phyloP scores from a whole-genome alignment of 1,284 basidiomycete species.

The Cutaneotrichosporon sp. region DNA sequence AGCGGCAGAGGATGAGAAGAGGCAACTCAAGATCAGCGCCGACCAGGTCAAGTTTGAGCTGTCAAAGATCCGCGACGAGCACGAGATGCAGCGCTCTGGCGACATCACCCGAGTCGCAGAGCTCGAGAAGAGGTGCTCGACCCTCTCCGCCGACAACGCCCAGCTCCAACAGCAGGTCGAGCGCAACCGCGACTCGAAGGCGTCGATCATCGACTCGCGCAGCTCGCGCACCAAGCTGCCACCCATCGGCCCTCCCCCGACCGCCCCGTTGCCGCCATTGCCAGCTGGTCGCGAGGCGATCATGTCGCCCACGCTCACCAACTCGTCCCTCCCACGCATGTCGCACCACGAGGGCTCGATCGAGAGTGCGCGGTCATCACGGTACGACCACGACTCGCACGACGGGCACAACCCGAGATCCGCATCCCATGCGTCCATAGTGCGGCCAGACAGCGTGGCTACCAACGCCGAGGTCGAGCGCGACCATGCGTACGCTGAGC shows the following conservation, averaged over 20 bases:
- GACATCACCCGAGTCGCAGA: conserved; percentile 38
- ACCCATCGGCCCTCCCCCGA: conserved; percentile 48
- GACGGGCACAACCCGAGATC: conserved; percentile 16
- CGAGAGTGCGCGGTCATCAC: conserved; percentile 22
- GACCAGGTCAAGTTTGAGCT: conserved; percentile 49
- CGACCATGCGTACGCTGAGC: conserved; percentile 23
- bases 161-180: conserved; percentile 31
- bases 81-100: conserved; percentile 35
- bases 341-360: conserved; percentile 23
- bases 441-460: conserved; percentile 20
- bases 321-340: conserved; percentile 17
- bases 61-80: conserved; percentile 44
- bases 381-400: conserved; percentile 26
- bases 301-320: conserved; percentile 25
- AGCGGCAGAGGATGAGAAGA: conserved; percentile 42
- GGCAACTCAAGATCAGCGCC: conserved; percentile 48
- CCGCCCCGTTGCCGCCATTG: conserved; percentile 43
- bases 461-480: conserved; percentile 21
- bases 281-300: conserved; percentile 31
- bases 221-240: conserved; percentile 32
- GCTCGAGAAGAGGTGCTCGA: conserved; percentile 27
- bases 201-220: conserved; percentile 16
- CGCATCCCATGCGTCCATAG: conserved; percentile 1
- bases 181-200: conserved; percentile 37
- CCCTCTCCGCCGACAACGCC: conserved; percentile 20